These are phyloP conservation scores for Aphanomyces invadans DNA, from an alignment of 352 stramenopile species.

Conservation along the genomic window DNA sequence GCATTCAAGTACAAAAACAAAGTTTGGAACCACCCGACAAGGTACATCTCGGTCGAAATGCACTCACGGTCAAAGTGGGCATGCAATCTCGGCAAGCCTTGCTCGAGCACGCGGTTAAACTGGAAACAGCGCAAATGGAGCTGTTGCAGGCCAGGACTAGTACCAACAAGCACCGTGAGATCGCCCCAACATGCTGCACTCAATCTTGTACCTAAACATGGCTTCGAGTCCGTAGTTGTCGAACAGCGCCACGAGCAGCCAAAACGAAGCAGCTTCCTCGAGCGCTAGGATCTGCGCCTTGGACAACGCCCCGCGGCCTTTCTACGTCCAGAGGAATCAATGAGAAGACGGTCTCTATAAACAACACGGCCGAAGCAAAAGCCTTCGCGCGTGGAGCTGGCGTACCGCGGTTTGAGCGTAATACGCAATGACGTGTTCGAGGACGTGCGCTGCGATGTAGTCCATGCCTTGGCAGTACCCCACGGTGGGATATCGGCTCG, in stretches of 20 bases:
- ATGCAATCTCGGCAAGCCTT: conserved; percentile 44
- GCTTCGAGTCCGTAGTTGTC: conserved; percentile 70
- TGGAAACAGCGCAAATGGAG: conserved; percentile 79
- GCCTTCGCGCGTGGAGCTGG: background rate
- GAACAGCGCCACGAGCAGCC: conserved; percentile 73
- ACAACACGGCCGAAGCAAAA: background rate
- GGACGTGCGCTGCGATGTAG: conserved; percentile 73
- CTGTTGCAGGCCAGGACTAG: conserved; percentile 45
- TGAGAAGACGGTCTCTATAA: background rate
- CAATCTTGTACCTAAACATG: conserved; percentile 48
- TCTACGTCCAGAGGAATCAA: conserved; percentile 15
- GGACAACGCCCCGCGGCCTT: conserved; percentile 31
- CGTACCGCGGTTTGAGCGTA: conserved; percentile 2
- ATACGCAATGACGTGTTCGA: conserved; percentile 60
- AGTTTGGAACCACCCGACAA: conserved; percentile 84
- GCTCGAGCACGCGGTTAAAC: conserved; percentile 55
- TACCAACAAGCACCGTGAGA: no score
- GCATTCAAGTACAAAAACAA: conserved; percentile 82
- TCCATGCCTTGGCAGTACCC: conserved; percentile 86
- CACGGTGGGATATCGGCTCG: conserved; percentile 69
- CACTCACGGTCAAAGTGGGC: conserved; percentile 72
- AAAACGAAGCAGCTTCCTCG: conserved; percentile 72
- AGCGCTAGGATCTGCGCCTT: background rate
- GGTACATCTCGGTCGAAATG: conserved; percentile 81
- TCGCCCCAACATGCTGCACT: no score